Base-by-base conservation (phyloP, 345 rosid species). In the Adansonia digitata region DNA sequence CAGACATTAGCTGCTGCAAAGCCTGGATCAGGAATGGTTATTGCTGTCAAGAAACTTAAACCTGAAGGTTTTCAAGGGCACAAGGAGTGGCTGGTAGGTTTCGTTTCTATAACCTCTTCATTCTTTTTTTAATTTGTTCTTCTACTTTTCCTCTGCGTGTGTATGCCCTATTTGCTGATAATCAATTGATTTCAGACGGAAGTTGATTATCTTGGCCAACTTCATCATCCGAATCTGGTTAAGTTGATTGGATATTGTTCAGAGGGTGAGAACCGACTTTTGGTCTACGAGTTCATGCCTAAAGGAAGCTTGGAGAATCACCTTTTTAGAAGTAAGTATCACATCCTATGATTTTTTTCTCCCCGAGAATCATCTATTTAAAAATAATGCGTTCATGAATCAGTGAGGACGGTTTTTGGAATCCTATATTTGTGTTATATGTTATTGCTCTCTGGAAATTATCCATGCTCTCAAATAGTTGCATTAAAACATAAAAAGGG, bases 11-110 rank as follows among this genome's bases (percentile, higher is more conserved):
- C 85, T 22, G 89, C 99, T 80, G 82, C 93, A 1, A 91, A 67
- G 79, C 94, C 99, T 26, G 98, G 98, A 67, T 91, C 91, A 1
- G 96, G 99, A 73, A 85, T 93, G 80, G 99, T 95, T 61, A 92
- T 95, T 49, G 99, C 99, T 46, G 99, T 91, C 62, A 95, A 95
- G 88, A 93, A 86, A 78, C 96, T 95, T 56, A 95, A 91, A 79
- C 89, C 94, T 64, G 98, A 95, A 82, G 99, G 99, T 13, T 90
- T 88, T 81, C 99, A 95, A 79, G 99, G 99, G 60, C 99, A 95
- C 84, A 92, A 95, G 77, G 99, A 95, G 88, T 95, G 99, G 99
- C 62, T 95, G 98, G 99, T 95, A 77, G 45, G 81, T 86, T 64
- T 49, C 15, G 0, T 75, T 51, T 77, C 12, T 48, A 4, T 59